Evolutionary conservation across 306 rosid species (phyloP).

Genomic region (Prunus padus): DNA sequence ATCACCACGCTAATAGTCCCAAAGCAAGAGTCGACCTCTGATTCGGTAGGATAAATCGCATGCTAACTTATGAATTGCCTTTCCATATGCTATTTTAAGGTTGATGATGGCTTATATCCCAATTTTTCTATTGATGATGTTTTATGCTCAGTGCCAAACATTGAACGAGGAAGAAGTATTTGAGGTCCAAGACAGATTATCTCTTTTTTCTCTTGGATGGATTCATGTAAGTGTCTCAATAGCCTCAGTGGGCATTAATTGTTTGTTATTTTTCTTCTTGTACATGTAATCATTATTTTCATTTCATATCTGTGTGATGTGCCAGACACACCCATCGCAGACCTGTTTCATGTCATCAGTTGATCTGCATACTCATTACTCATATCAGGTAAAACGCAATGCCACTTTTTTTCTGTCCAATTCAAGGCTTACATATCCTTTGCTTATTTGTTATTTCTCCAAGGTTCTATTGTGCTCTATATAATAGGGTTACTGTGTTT

Average conservation of each 20-base stretch:
- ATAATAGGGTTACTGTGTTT: conserved; percentile 9
- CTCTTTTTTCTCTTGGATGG: conserved; percentile 97
- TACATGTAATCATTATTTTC: conserved; percentile 6
- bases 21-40: conserved; percentile 97
- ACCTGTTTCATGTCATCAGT: conserved; percentile 99
- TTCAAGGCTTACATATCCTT: background rate
- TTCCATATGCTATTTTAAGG: conserved; percentile 13
- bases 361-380: conserved; percentile 97
- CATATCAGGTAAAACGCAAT: conserved; percentile 78
- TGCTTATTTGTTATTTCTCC: conserved; percentile 10
- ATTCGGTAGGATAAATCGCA: conserved; percentile 65
- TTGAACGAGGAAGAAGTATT: conserved; percentile 98
- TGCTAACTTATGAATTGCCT: conserved; percentile 19
- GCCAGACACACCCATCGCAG: conserved; percentile 97
- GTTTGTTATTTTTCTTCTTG: background rate
- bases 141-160: conserved; percentile 75
- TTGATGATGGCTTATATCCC: conserved; percentile 8
- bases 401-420: conserved; percentile 7
- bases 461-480: background rate
- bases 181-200: conserved; percentile 93
- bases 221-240: conserved; percentile 80
- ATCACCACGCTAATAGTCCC: conserved; percentile 91
- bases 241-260: conserved; percentile 1
- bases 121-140: background rate
- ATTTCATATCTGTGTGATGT: conserved; percentile 22